A percentile compares a stretch with the other conserved stretches of the same genome.
These are phyloP conservation scores for Primulina huaijiensis DNA, from an alignment of 257 asterid species.

Conservation along the genomic window DNA sequence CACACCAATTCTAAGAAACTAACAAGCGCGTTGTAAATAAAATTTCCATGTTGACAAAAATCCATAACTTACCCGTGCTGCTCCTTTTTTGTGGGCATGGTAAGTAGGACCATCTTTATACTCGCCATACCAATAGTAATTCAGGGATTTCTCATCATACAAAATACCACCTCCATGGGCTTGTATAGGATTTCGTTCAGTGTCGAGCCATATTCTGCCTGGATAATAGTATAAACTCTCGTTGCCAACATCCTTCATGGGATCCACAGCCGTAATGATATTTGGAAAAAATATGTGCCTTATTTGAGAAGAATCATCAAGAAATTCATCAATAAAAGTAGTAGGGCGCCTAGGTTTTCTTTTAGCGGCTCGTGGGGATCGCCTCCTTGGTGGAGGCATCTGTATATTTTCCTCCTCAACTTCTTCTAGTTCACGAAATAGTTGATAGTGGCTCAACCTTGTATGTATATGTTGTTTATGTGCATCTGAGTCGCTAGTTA, in stretches of 20 bases:
- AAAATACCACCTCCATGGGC: conserved; percentile 97
- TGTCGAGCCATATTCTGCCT: conserved; percentile 90
- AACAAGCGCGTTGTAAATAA: not conserved
- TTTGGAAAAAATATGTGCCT: conserved; percentile 82
- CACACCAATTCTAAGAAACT: not conserved
- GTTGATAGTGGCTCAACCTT: conserved; percentile 31
- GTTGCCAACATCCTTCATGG: conserved; percentile 46
- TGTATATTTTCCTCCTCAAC: conserved; percentile 84
- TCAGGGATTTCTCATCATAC: conserved; percentile 61
- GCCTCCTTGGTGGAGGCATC: conserved; percentile 73
- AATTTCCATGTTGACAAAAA: conserved; percentile 10
- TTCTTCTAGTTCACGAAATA: conserved; percentile 61
- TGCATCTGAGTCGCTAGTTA: conserved; percentile 34
- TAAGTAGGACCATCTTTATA: conserved; percentile 96
- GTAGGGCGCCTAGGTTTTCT: conserved; percentile 66
- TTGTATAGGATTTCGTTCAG: conserved; percentile 91
- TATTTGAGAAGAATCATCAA: conserved; percentile 79
- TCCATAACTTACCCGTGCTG: conserved; percentile 79
- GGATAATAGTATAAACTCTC: conserved; percentile 64
- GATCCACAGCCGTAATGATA: conserved; percentile 55
- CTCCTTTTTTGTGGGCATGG: conserved; percentile 87
- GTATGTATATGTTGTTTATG: conserved; percentile 29
- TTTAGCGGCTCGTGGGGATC: conserved; percentile 90
- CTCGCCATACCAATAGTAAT: conserved; percentile 97
- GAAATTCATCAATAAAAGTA: conserved; percentile 79